Percentiles rank a stretch among this genome's conserved stretches.
Evolutionary conservation across 306 rosid species (phyloP).

Genomic region (Ormosia emarginata): DNA sequence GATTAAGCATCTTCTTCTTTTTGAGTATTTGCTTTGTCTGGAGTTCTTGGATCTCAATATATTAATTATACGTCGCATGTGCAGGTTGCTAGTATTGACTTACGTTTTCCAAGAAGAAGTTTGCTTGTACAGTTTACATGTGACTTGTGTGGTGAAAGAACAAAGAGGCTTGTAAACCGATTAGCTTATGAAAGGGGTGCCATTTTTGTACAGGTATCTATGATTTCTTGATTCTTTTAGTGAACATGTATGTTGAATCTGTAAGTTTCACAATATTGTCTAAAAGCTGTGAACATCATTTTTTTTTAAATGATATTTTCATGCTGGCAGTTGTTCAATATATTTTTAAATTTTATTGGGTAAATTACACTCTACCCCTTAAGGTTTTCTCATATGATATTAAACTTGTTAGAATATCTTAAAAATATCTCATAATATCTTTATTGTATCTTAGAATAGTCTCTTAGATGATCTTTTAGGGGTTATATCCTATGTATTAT

Average conservation of each 20-base stretch:
- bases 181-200: constrained; percentile 82
- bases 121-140: constrained; percentile 83
- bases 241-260: neutral
- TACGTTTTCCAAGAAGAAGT: constrained; percentile 78
- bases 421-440: too few relatives aligned
- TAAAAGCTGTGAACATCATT: neutral
- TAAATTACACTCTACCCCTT: neutral
- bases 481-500: too few relatives aligned
- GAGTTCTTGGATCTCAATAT: neutral
- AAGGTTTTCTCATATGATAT: neutral
- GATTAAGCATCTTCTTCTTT: constrained; percentile 11
- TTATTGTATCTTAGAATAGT: too few relatives aligned
- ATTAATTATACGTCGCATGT: neutral
- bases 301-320: neutral
- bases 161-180: constrained; percentile 70
- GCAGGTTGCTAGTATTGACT: constrained; percentile 64
- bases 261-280: constrained; percentile 3
- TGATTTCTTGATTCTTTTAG: neutral
- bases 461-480: too few relatives aligned
- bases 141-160: constrained; percentile 69
- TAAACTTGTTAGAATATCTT: too few relatives aligned
- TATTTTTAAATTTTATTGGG: neutral
- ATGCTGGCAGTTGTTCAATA: neutral
- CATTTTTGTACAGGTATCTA: constrained; percentile 70
- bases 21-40: neutral